These are phyloP conservation scores for Pseudopyricularia javanii DNA, from an alignment of 2,329 filamentous ascomycete genomes.

Conservation along the genomic window DNA sequence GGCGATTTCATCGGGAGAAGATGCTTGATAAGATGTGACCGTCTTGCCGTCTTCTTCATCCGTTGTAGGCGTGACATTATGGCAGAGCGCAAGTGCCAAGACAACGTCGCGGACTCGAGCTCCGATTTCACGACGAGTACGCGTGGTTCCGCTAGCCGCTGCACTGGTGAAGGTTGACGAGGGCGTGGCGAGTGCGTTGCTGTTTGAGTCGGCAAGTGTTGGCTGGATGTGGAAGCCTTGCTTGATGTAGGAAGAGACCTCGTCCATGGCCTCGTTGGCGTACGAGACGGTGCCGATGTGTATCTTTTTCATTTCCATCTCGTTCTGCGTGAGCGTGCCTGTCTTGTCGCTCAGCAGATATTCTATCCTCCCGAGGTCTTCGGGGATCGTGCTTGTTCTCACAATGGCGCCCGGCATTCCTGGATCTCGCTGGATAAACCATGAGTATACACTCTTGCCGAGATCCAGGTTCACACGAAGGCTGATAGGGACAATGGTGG, in stretches of 20 bases:
- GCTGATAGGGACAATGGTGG: slow-evolving; percentile 97
- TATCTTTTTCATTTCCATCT: slow-evolving; percentile 98
- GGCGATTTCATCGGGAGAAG: slow-evolving; percentile 94
- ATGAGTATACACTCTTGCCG: slow-evolving; percentile 92
- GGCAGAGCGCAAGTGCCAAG: slow-evolving; percentile 81
- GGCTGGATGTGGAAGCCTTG: slow-evolving; percentile 59
- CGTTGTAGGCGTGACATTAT: slow-evolving; percentile 88
- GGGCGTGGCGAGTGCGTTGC: slow-evolving; percentile 54
- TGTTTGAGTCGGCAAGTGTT: slow-evolving; percentile 30
- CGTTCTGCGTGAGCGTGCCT: slow-evolving; percentile 93
- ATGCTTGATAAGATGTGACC: slow-evolving; percentile 85
- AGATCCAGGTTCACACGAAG: slow-evolving; percentile 92
- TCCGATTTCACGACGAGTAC: slow-evolving; percentile 86
- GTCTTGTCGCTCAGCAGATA: slow-evolving; percentile 96
- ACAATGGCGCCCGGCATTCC: slow-evolving; percentile 89
- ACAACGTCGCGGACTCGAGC: slow-evolving; percentile 88
- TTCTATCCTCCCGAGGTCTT: slow-evolving; percentile 90
- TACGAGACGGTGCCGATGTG: slow-evolving; percentile 97
- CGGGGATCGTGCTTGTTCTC: slow-evolving; percentile 91
- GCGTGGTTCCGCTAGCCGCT: slow-evolving; percentile 52
- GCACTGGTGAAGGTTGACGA: slow-evolving; percentile 57
- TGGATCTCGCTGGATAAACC: slow-evolving; percentile 84
- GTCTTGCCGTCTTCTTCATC: slow-evolving; percentile 71
- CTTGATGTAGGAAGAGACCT: slow-evolving; percentile 74
- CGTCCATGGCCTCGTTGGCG: slow-evolving; percentile 97